Conservation (phyloP, 202 grass and related monocot species). For the Digitaria exilis region DNA sequence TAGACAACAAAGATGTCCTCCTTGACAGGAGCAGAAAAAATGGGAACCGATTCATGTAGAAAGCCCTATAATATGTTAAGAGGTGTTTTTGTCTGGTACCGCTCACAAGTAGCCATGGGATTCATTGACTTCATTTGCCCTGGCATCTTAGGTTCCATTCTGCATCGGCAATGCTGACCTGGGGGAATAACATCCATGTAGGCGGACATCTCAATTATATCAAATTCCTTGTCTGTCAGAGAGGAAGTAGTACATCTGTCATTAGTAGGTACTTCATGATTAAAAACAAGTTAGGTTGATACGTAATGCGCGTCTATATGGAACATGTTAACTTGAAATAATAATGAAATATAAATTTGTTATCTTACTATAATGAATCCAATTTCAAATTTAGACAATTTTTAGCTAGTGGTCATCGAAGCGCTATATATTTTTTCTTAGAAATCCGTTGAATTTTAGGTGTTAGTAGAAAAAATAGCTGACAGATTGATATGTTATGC, state of each 20-base stretch:
- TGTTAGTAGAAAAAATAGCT: no score
- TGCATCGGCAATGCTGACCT: slow-evolving; percentile 81
- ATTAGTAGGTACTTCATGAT: background rate
- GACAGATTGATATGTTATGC: no score
- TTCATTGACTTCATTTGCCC: slow-evolving; percentile 74
- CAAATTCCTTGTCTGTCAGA: slow-evolving; percentile 76
- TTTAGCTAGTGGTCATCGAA: no score
- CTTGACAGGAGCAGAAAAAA: background rate
- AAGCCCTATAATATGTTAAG: slow-evolving; percentile 16
- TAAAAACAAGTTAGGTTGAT: no score
- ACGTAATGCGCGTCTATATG: no score
- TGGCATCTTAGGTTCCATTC: slow-evolving; percentile 84
- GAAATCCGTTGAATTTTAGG: no score
- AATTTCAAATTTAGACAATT: no score
- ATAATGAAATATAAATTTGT: no score
- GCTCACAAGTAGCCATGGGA: slow-evolving; percentile 68
- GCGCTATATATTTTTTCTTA: no score
- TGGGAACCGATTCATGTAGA: background rate
- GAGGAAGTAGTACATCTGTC: background rate
- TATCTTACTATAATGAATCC: no score
- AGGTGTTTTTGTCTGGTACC: slow-evolving; percentile 56
- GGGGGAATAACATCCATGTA: slow-evolving; percentile 85
- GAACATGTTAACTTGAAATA: no score
- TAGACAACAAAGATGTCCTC: background rate
- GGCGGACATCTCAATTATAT: slow-evolving; percentile 93